Percentiles rank a stretch among this genome's conserved stretches.
phyloP scores from a whole-genome alignment of 2,329 filamentous ascomycete species.

The Venturia nashicola region DNA sequence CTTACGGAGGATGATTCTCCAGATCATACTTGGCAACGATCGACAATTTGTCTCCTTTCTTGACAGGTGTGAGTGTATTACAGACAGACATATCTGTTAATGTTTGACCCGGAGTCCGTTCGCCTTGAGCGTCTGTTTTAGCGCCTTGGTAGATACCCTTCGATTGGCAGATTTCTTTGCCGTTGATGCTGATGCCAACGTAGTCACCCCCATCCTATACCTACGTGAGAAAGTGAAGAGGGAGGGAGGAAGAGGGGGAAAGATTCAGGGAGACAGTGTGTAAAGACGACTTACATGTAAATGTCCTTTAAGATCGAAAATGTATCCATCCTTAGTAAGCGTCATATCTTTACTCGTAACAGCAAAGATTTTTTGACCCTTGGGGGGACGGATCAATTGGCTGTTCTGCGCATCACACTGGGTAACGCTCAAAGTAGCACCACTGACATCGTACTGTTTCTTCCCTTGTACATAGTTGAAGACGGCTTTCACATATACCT shows the following conservation, averaged over 20 bases:
- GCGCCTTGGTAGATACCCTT: background rate
- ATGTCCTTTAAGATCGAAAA: background rate
- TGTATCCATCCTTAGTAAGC: background rate
- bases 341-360: background rate
- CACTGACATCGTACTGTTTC: background rate
- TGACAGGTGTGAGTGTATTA: background rate
- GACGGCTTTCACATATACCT: background rate
- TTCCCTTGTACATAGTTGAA: conserved; percentile 2
- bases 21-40: conserved; percentile 8
- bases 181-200: background rate
- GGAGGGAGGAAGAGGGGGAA: background rate
- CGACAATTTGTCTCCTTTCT: conserved; percentile 6
- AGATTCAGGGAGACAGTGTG: no score
- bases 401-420: background rate
- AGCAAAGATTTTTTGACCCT: background rate
- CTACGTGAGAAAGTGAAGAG: no score
- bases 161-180: background rate
- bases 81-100: conserved; percentile 2
- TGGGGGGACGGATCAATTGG: background rate
- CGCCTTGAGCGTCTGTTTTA: background rate
- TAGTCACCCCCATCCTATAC: background rate
- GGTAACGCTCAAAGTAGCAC: background rate
- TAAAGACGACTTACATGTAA: background rate
- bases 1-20: conserved; percentile 3
- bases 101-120: background rate